These are phyloP conservation scores for Solanum corneliomulleri DNA, from an alignment of 257 asterid species.

Conservation along the genomic window DNA sequence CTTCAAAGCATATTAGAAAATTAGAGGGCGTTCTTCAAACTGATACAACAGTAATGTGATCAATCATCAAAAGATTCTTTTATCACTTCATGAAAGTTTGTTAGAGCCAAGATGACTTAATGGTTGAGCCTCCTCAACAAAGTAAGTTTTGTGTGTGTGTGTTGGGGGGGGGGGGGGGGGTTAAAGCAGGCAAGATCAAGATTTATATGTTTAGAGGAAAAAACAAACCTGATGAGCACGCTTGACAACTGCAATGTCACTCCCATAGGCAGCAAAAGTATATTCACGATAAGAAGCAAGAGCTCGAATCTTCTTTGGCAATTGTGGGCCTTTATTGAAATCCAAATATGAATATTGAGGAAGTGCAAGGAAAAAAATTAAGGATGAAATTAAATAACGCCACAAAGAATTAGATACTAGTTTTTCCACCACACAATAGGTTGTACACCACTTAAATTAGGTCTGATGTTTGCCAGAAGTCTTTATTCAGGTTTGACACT, in stretches of 20 bases:
- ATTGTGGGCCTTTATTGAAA: slow-evolving; percentile 58
- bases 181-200: not conserved
- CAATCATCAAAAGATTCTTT: not conserved
- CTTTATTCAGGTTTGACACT: not conserved
- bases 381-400: not conserved
- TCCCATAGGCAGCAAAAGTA: slow-evolving; percentile 89
- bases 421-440: not conserved
- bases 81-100: not conserved
- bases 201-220: not conserved
- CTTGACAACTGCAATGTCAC: slow-evolving; percentile 57
- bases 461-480: not conserved
- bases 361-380: not conserved
- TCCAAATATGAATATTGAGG: not conserved
- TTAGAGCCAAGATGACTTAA: not conserved
- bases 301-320: slow-evolving; percentile 92
- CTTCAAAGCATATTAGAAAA: not conserved
- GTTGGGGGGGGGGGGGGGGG: not conserved
- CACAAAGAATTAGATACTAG: not conserved
- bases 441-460: not conserved
- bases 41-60: not conserved
- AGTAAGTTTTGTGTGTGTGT: not conserved
- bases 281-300: slow-evolving; percentile 75
- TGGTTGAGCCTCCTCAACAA: not conserved
- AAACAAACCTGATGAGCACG: slow-evolving; percentile 75
- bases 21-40: not conserved